Base-by-base conservation (phyloP, 768 basidiomycete species). In the Boletus sp. region DNA sequence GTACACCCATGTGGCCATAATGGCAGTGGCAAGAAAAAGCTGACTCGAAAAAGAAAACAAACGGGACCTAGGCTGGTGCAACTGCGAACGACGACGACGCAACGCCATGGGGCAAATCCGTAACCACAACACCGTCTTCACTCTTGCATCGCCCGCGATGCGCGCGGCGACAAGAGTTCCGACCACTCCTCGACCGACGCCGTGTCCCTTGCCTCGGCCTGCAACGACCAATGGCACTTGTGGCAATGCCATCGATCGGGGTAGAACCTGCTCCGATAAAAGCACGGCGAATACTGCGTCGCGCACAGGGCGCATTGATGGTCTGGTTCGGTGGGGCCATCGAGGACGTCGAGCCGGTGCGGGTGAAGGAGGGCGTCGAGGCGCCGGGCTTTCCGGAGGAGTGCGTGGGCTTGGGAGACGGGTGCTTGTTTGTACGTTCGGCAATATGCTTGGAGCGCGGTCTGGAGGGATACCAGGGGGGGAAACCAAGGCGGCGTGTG, bases 391-490 rank as follows among this genome's bases (percentile, higher is more conserved):
- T 95, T 95, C 47, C 96, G 89, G 25, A 97, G 80, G 7, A 95
- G 79, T 2, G 84, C 89, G 67, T 96, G 93, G 2, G 91, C 84
- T 61, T 89, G 85, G 13, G 76, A 75, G 3, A 85, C 74, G 1
- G 78, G 76, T 7, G 87, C 85, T 63, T 87, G 87, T 70, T 98
- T 98, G 77, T 93, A 95, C 11, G 82, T 79, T 55, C 82, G 82
- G 50, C 87, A 87, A 68, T 90, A 98, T 13, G 90, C 84, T 72
- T 97, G 93, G 19, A 98, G 79, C 0, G 93, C 90, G 10, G 92
- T 93, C 94, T 97, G 59, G 29, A 25, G 59, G 29, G 49, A 37
- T 21, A 27, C 17, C 38, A 25, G 29, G 27, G 19, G 23, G 6
- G 3, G 5, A 19, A 17, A 13, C 21, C 21, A 29, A 37, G 17